Evolutionary conservation across 768 basidiomycete genomes (phyloP).

Genomic region (Lactifluus hygrophoroides): DNA sequence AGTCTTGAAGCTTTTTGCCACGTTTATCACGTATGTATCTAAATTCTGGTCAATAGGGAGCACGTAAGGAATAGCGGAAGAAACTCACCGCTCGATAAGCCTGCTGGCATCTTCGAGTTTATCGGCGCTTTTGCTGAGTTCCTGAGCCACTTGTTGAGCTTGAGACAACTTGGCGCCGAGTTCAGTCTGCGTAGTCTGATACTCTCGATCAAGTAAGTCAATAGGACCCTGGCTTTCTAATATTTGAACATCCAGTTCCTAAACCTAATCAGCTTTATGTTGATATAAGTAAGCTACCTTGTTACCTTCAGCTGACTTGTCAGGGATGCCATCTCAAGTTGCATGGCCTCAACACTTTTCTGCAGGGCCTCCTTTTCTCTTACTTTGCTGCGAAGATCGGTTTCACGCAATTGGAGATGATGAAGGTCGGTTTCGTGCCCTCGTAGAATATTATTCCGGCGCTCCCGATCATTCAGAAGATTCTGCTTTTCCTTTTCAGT

Average conservation of each 20-base stretch:
- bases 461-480: conserved; percentile 53
- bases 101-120: conserved; percentile 53
- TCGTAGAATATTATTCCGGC: conserved; percentile 43
- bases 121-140: conserved; percentile 57
- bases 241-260: conserved; percentile 62
- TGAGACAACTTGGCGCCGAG: conserved; percentile 39
- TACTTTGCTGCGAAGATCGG: conserved; percentile 46
- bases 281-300: background rate
- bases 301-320: conserved; percentile 44
- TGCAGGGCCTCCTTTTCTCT: conserved; percentile 52
- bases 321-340: conserved; percentile 42
- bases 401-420: conserved; percentile 51
- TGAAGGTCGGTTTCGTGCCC: conserved; percentile 54
- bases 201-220: conserved; percentile 48
- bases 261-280: background rate
- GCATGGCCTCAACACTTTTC: conserved; percentile 48
- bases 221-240: conserved; percentile 57
- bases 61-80: background rate
- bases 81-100: conserved; percentile 51
- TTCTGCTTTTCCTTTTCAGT: conserved; percentile 55
- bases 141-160: conserved; percentile 50
- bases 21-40: conserved; percentile 74
- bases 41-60: background rate
- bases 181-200: conserved; percentile 42
- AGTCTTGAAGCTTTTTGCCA: conserved; percentile 50